These are phyloP conservation scores for Kwoniella pini DNA, from an alignment of 768 basidiomycete species.

Conservation along the genomic window DNA sequence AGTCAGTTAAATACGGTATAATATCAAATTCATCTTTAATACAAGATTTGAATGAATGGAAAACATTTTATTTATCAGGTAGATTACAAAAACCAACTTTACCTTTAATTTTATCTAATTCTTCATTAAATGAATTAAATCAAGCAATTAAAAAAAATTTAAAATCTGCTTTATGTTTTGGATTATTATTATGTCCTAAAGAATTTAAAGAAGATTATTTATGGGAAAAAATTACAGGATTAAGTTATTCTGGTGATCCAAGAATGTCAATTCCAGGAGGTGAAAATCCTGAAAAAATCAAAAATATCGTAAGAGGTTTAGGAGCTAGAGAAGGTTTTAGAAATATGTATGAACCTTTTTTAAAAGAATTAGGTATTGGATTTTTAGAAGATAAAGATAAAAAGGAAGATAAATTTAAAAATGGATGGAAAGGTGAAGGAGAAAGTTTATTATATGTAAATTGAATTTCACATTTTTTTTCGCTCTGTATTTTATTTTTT, in stretches of 20 bases:
- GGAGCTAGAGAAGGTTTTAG: constrained; percentile 68
- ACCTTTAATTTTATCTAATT: background rate
- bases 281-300: constrained; percentile 92
- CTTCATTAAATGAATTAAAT: constrained; percentile 57
- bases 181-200: constrained; percentile 74
- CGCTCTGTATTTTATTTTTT: too few relatives aligned
- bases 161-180: constrained; percentile 82
- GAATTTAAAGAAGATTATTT: constrained; percentile 77
- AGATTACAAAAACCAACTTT: constrained; percentile 89
- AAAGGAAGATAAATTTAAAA: constrained; percentile 1
- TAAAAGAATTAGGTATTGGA: constrained; percentile 60
- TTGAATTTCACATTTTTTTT: background rate
- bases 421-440: constrained; percentile 25
- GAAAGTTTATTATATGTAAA: constrained; percentile 27
- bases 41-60: constrained; percentile 88
- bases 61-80: constrained; percentile 87
- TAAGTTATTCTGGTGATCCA: constrained; percentile 75
- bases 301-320: constrained; percentile 85
- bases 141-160: constrained; percentile 93
- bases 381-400: constrained; percentile 4
- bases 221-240: constrained; percentile 79
- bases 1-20: constrained; percentile 96
- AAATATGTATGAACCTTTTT: constrained; percentile 68
- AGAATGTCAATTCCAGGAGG: constrained; percentile 85
- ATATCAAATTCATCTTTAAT: constrained; percentile 88